Conservation (phyloP, 2,329 filamentous ascomycete species). For the Huntiella moniliformis region DNA sequence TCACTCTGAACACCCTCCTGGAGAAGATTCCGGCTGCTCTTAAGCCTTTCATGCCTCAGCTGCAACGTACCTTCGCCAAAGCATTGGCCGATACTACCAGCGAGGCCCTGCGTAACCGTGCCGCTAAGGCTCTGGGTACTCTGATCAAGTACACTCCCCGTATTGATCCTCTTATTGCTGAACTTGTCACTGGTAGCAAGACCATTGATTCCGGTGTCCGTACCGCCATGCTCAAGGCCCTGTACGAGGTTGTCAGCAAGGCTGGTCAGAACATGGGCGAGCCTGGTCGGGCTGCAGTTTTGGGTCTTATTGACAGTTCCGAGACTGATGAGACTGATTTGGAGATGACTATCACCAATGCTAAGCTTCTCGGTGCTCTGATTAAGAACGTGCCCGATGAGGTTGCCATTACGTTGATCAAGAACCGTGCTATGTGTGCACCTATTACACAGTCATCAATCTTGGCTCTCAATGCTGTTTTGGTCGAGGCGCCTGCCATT, state of each 20-base stretch:
- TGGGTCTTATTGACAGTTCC: slow-evolving; percentile 63
- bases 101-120: slow-evolving; percentile 67
- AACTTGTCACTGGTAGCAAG: slow-evolving; percentile 89
- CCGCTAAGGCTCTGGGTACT: slow-evolving; percentile 84
- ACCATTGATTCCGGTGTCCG: slow-evolving; percentile 69
- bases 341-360: slow-evolving; percentile 73
- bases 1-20: slow-evolving; percentile 83
- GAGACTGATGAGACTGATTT: slow-evolving; percentile 59
- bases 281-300: slow-evolving; percentile 63
- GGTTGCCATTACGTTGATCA: slow-evolving; percentile 38
- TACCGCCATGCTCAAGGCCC: slow-evolving; percentile 89
- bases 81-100: slow-evolving; percentile 85
- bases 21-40: slow-evolving; percentile 93
- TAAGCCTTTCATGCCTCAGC: slow-evolving; percentile 89
- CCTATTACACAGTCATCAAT: slow-evolving; percentile 63
- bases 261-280: slow-evolving; percentile 92
- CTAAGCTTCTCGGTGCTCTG: slow-evolving; percentile 72
- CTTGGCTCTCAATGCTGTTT: slow-evolving; percentile 71
- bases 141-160: slow-evolving; percentile 89
- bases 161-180: slow-evolving; percentile 80
- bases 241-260: slow-evolving; percentile 93
- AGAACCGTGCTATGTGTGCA: slow-evolving; percentile 59
- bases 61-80: slow-evolving; percentile 93
- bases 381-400: slow-evolving; percentile 70
- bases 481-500: slow-evolving; percentile 58